phyloP scores from a whole-genome alignment of 1,139 yeast genomes.

The Yamadazyma sp. region DNA sequence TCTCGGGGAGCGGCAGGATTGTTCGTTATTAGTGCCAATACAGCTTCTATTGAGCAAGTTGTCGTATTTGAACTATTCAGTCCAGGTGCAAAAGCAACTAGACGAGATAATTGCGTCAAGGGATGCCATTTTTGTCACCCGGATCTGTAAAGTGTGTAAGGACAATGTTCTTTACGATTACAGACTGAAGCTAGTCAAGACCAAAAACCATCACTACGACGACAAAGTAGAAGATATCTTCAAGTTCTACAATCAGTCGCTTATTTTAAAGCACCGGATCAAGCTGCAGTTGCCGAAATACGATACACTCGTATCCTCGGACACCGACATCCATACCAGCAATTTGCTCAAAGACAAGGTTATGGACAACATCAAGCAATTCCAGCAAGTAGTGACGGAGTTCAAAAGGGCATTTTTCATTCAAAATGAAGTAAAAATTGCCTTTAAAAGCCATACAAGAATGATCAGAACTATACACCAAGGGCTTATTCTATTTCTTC shows the following conservation, averaged over 20 bases:
- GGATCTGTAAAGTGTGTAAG: conserved; percentile 74
- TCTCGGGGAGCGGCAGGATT: conserved; percentile 33
- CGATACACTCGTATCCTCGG: neutral
- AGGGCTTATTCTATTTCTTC: conserved; percentile 32
- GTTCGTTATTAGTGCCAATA: conserved; percentile 74
- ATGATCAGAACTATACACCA: conserved; percentile 37
- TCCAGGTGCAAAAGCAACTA: conserved; percentile 24
- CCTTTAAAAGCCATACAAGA: conserved; percentile 16
- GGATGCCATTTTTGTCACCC: conserved; percentile 17
- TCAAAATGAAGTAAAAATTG: conserved; percentile 19
- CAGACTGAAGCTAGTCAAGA: conserved; percentile 32
- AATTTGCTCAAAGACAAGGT: conserved; percentile 26
- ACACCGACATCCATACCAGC: conserved; percentile 6
- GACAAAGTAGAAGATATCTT: conserved; percentile 21
- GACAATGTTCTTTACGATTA: conserved; percentile 57
- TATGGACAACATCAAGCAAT: conserved; percentile 33
- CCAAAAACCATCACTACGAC: neutral
- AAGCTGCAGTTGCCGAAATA: conserved; percentile 32
- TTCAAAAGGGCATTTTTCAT: conserved; percentile 28
- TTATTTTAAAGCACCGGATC: conserved; percentile 35
- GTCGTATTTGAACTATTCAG: conserved; percentile 37
- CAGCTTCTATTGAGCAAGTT: conserved; percentile 44
- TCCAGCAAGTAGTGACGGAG: conserved; percentile 26
- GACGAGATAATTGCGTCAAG: conserved; percentile 14
- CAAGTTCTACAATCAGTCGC: conserved; percentile 30